These are phyloP conservation scores for Aspergillus homomorphus DNA, from an alignment of 495 filamentous ascomycete species.

Conservation along the genomic window DNA sequence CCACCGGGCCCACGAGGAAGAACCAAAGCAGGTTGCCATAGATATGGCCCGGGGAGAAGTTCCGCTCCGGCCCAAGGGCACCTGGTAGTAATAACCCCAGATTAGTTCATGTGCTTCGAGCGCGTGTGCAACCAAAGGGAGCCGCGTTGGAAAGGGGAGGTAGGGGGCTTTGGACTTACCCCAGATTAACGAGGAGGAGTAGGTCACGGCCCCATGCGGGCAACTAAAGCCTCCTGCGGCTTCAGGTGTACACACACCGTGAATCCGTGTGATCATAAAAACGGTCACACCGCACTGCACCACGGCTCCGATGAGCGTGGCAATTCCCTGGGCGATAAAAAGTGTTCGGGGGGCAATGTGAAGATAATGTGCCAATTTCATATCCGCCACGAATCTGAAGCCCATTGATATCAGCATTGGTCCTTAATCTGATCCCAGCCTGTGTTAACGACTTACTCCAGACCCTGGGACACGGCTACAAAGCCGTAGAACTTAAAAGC, in stretches of 20 bases:
- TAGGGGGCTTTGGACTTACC: slow-evolving; percentile 35
- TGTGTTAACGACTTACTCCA: slow-evolving; percentile 42
- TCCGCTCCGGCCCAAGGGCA: slow-evolving; percentile 60
- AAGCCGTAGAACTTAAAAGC: slow-evolving; percentile 76
- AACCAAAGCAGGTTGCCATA: slow-evolving; percentile 64
- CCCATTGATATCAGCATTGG: slow-evolving; percentile 27
- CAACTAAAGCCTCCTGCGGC: slow-evolving; percentile 65
- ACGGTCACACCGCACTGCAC: slow-evolving; percentile 65
- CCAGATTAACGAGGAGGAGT: slow-evolving; percentile 68
- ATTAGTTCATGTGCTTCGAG: neutral
- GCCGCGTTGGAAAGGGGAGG: neutral
- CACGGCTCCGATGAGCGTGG: slow-evolving; percentile 63
- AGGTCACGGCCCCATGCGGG: slow-evolving; percentile 65
- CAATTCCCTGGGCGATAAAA: slow-evolving; percentile 66
- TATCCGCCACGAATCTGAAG: slow-evolving; percentile 62
- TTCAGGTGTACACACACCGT: slow-evolving; percentile 56
- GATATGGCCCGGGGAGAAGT: slow-evolving; percentile 66
- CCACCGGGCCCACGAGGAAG: slow-evolving; percentile 57
- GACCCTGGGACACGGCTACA: slow-evolving; percentile 57
- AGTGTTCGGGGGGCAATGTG: slow-evolving; percentile 68
- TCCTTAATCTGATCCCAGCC: slow-evolving; percentile 24
- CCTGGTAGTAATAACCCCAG: slow-evolving; percentile 15
- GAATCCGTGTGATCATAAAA: slow-evolving; percentile 60
- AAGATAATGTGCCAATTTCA: slow-evolving; percentile 78
- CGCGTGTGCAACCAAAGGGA: slow-evolving; percentile 1